Evolutionary conservation across 768 basidiomycete species (phyloP), one percentile per base, ranked within the genome.

Genomic region (Russula foetens): DNA sequence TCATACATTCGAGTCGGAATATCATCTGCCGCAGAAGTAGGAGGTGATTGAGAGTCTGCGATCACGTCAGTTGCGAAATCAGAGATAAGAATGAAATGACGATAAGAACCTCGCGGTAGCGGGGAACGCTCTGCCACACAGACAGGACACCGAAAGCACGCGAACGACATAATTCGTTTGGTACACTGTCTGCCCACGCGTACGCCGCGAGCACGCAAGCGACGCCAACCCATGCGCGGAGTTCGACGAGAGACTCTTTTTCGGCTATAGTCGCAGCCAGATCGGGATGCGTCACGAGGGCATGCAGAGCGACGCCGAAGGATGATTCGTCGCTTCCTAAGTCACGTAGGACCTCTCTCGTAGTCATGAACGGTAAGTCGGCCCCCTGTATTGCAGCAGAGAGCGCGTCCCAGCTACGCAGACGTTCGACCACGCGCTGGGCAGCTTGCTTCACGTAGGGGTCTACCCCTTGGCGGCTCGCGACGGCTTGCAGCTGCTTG

Each of bases 151-250:
- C 81, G 8, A 91, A 72, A 1, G 81, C 76, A 49, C 84, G 79
- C 66, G 88, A 84, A 12, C 86, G 79, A 67, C 85, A 86, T 14
- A 72, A 72, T 58, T 82, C 79, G 56, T 84, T 80, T 0, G 84
- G 85, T 21, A 88, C 73, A 69, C 87, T 88, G 66, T 91, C 90
- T 14, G 89, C 82, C 86, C 88, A 92, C 3, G 87, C 85, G 67
- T 85, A 85, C 35, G 87, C 85, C 2, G 83, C 83, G 15, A 92
- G 72, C 15, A 89, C 82, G 53, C 78, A 76, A 3, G 84, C 77
- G 8, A 90, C 77, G 1, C 90, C 90, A 49, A 90, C 72, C 62
- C 81, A 83, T 0, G 85, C 85, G 59, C 85, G 78, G 63, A 90
- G 87, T 48, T 84, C 83, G 28, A 77, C 77, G 67, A 84, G 81